Evolutionary conservation across 2,329 filamentous ascomycete species (phyloP).

Genomic region (Grosmannia huntii): DNA sequence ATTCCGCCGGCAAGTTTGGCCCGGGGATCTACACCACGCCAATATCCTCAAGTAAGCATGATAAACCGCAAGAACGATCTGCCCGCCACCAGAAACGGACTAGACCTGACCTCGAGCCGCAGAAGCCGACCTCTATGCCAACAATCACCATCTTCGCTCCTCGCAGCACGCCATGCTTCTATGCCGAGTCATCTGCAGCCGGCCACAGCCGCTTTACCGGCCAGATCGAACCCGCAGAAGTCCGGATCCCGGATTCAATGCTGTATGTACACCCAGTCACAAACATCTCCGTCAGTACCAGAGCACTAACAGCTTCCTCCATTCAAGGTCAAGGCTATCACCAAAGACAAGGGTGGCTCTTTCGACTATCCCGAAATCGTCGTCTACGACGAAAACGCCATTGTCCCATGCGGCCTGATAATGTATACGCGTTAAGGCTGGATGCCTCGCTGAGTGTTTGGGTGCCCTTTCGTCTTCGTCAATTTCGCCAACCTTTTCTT

Average conservation of each 20-base stretch:
- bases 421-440: conserved; percentile 1
- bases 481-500: neutral
- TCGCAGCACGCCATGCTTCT: conserved; percentile 1
- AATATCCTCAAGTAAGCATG: conserved; percentile 1
- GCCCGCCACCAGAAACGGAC: neutral
- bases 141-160: conserved; percentile 1
- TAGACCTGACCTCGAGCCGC: neutral
- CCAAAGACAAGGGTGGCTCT: neutral
- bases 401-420: conserved; percentile 2
- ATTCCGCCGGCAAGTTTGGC: neutral
- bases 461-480: neutral
- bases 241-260: neutral
- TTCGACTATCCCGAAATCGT: conserved; percentile 1
- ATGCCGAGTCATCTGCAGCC: conserved; percentile 1
- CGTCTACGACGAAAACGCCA: conserved; percentile 2
- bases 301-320: neutral
- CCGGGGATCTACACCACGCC: conserved; percentile 3
- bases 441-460: neutral
- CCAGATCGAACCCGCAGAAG: neutral
- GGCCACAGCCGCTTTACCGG: neutral
- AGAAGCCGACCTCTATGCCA: conserved; percentile 4
- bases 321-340: neutral
- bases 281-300: neutral
- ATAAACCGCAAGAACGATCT: too few species aligned
- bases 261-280: neutral